A percentile compares a stretch with the other conserved stretches of the same genome.
Evolutionary conservation across 768 basidiomycete species (phyloP).

Genomic region (Lactarius deliciosus): DNA sequence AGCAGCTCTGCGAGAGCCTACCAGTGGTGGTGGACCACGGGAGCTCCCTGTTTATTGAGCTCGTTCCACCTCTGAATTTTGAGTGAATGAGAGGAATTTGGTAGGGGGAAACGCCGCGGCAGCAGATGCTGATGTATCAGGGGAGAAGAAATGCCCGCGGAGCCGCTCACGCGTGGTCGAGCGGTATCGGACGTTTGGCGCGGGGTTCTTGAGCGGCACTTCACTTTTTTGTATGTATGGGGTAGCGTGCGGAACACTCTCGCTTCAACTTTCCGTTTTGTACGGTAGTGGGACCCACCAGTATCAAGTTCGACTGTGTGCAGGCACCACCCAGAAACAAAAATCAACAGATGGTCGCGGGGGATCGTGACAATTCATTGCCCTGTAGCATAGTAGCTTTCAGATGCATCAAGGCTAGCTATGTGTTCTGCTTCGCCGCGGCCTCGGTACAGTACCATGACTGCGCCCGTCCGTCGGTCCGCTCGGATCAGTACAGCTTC

Average conservation of each 20-base stretch:
- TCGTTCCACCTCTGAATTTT: background rate
- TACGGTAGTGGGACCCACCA: slow-evolving; percentile 27
- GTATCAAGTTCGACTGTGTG: slow-evolving; percentile 37
- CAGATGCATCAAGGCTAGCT: background rate
- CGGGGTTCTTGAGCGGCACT: slow-evolving; percentile 75
- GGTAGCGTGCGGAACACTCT: background rate
- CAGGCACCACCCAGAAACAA: too few species aligned
- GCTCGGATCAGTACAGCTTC: too few species aligned
- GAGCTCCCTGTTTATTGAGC: background rate
- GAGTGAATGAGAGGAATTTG: background rate
- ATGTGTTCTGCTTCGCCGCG: too few species aligned
- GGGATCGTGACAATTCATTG: too few species aligned
- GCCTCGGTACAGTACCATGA: too few species aligned
- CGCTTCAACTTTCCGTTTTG: background rate
- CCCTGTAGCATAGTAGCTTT: background rate
- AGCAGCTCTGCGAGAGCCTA: slow-evolving; percentile 70
- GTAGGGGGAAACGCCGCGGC: background rate
- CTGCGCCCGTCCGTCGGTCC: too few species aligned
- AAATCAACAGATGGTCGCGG: too few species aligned
- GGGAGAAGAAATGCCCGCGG: slow-evolving; percentile 70
- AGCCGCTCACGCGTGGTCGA: slow-evolving; percentile 52
- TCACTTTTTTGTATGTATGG: slow-evolving; percentile 46
- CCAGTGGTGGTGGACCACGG: background rate
- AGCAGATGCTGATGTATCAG: slow-evolving; percentile 49
- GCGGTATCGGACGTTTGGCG: slow-evolving; percentile 52